Base-by-base conservation (phyloP, 371 early-diverging fungal species). In the Lichtheimia corymbifera region DNA sequence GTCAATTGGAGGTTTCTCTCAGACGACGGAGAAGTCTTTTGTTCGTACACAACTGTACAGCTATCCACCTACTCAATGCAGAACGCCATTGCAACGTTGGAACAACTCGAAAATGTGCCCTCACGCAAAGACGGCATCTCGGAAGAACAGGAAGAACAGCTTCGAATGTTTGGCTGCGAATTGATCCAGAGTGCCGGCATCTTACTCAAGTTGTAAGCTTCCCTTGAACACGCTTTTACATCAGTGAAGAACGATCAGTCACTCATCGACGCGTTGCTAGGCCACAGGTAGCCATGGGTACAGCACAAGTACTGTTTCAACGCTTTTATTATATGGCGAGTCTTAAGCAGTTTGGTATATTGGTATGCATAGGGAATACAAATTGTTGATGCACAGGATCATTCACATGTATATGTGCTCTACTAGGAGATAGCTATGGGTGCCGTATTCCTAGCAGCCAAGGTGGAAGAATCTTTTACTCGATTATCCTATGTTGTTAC, bases 211-310 rank as follows among this genome's bases (percentile, higher is more conserved):
- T 71, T 95, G 94, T 93, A 84, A 76, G 82, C 68, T 40, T 15
- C 2, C 35, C 35, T 18, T 30, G 22, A 15, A 49, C 25, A 22
- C 25, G 11, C 11, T 9, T 12, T 13, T 28, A 28, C 27, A 12
- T 9, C 17, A 7, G 20, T 24, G 44, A 12, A 15, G 4, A 15
- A 11, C 17, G 12, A 45, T 14, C 50, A 43, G 28, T 59, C 45
- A 49, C 17, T 30, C 50, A 27, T 15, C 5, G 25, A 54, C 24
- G 15, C 35, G 14, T 17, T 15, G 4, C 17, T 72, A 95, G 95
- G 28, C 96, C 97, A 14, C 98, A 98, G 58, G 90, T 91, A 7
- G 92, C 94, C 0, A 92, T 95, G 86, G 95, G 96, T 4, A 95
- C 95, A n/a, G 96, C 97, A 2, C 95, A 96, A 70, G 92, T 95